Conservation (phyloP, 176 grass and related monocot species). For the Carex kokanica region DNA sequence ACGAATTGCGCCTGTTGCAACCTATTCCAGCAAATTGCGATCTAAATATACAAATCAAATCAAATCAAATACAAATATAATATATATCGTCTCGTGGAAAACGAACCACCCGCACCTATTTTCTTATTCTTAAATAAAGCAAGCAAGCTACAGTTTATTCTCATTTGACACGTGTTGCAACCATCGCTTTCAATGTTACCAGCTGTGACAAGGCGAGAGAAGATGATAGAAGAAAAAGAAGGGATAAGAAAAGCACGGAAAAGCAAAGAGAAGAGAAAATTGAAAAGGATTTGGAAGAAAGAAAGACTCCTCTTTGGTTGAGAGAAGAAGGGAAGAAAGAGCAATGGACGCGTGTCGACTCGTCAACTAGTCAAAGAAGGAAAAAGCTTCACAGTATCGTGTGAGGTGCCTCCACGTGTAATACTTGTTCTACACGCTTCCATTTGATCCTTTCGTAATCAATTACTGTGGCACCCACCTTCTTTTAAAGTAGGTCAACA, state of each 20-base stretch:
- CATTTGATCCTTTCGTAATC: background rate
- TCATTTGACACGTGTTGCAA: background rate
- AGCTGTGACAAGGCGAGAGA: constrained; percentile 8
- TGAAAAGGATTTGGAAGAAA: background rate
- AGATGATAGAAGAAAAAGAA: background rate
- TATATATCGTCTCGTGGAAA: background rate
- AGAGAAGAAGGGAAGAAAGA: background rate
- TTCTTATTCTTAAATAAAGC: background rate
- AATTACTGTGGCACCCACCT: background rate
- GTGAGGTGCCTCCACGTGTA: constrained; percentile 6
- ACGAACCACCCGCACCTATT: background rate
- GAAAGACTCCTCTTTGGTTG: background rate
- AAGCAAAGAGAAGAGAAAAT: background rate
- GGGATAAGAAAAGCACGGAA: background rate
- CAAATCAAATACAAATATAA: too few relatives aligned
- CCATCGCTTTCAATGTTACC: background rate
- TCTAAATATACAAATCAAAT: background rate
- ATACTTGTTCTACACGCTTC: constrained; percentile 16
- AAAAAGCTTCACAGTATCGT: background rate
- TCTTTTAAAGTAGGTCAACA: background rate
- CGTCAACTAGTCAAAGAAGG: background rate
- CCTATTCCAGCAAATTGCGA: background rate
- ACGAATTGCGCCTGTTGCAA: background rate
- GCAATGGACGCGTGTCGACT: constrained; percentile 12
- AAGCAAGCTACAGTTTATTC: constrained; percentile 5